Evolutionary conservation across 2,329 filamentous ascomycete species (phyloP), one percentile per base, ranked within the genome.

Genomic region (Pestalotiopsis sp.): DNA sequence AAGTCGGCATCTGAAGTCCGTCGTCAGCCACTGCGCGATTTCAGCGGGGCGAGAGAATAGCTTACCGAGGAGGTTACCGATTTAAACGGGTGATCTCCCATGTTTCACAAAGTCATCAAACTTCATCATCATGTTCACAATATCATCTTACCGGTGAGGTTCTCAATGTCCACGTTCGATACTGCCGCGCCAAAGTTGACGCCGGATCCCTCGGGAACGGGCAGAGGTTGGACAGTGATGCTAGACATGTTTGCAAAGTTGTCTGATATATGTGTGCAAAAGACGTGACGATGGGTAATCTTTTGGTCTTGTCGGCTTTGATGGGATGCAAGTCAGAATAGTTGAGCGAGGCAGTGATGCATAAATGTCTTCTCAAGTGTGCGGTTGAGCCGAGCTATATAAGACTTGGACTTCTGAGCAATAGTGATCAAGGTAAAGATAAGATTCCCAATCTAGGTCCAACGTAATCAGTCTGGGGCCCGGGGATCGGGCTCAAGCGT

Each of bases 131-230:
- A 49, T 36, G 7, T 66, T 36, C 14, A 25, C 38, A 25, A 6
- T 49, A n/a, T 14, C 20, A 3, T 78, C 85, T 83, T 85, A 90
- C 89, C 87, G 65, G 83, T 87, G 60, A 93, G 79, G 66, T 87
- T 86, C 74, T 92, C 89, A 56, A 92, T 79, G 73, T 92, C 85
- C 49, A 86, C 81, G 60, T 89, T 87, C 49, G 82, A 80, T 70
- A 92, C 82, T 31, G 86, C 77, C 11, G 89, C 90, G 1, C 91
- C 91, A 68, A 93, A 91, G 74, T 89, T 83, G 69, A 89, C 80
- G 14, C 70, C 74, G 27, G 83, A 84, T 52, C 76, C 78, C 59
- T 78, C 71, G 4, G 79, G 72, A 31, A 77, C 68, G n/a, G 72
- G 52, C n/a, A 85, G 74, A 11, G 83, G 82, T 25, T 80, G 74